These are phyloP conservation scores for Nepenthes alata DNA, from an alignment of 179 eudicot species.

Conservation along the genomic window DNA sequence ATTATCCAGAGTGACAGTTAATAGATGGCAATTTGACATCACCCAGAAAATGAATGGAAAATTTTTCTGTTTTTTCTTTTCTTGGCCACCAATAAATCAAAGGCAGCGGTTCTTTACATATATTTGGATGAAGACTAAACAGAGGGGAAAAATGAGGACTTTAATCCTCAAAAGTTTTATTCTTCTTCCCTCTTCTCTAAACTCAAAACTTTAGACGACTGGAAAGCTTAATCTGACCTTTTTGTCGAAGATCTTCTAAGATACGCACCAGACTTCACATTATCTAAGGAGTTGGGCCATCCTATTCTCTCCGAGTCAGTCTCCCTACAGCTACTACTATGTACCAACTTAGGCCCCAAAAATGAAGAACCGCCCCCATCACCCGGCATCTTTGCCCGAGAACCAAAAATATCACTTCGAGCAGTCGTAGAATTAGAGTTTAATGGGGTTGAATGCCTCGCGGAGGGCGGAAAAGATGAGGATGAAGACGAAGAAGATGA, in stretches of 20 bases:
- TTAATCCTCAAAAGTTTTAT: too few relatives aligned
- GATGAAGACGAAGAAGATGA: constrained; percentile 49
- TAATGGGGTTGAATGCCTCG: constrained; percentile 36
- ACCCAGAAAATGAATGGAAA: too few relatives aligned
- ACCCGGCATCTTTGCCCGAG: constrained; percentile 2
- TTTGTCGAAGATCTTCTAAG: constrained; percentile 31
- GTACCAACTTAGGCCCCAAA: constrained; percentile 32
- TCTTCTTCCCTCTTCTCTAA: too few relatives aligned
- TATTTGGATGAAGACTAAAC: too few relatives aligned
- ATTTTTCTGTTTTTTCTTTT: too few relatives aligned
- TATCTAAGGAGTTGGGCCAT: constrained; percentile 24
- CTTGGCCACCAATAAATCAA: too few relatives aligned
- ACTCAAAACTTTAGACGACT: too few relatives aligned
- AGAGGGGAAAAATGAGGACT: too few relatives aligned
- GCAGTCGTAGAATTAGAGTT: neutral
- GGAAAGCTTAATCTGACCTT: constrained; percentile 1
- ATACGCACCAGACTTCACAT: constrained; percentile 27
- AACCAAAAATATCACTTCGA: constrained; percentile 5
- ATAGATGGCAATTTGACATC: too few relatives aligned
- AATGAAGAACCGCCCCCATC: constrained; percentile 18
- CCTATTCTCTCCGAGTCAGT: constrained; percentile 41
- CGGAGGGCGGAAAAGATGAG: constrained; percentile 36
- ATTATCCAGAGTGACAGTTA: too few relatives aligned
- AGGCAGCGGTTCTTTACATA: too few relatives aligned
- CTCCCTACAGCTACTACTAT: constrained; percentile 29